A percentile compares a stretch with the other conserved stretches of the same genome.
phyloP scores from a whole-genome alignment of 345 rosid genomes.

The Draba incana region DNA sequence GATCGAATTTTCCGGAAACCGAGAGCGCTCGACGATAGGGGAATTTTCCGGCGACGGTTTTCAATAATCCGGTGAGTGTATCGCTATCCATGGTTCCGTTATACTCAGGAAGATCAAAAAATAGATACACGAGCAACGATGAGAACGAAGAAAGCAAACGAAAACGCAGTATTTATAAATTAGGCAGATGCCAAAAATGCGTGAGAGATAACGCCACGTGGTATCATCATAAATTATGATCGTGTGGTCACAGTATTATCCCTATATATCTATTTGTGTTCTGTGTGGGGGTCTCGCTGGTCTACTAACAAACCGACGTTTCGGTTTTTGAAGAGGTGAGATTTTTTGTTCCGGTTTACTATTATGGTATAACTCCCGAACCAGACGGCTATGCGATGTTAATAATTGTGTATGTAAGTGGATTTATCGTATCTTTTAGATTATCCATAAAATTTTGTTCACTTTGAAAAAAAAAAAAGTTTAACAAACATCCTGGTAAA shows the following conservation, averaged over 20 bases:
- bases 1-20: slow-evolving; percentile 54
- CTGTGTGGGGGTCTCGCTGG: background rate
- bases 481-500: no score
- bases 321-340: slow-evolving; percentile 29
- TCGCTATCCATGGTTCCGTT: slow-evolving; percentile 44
- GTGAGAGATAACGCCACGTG: slow-evolving; percentile 23
- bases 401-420: no score
- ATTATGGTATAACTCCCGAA: background rate
- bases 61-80: slow-evolving; percentile 54
- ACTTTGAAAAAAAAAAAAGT: no score
- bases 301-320: slow-evolving; percentile 22
- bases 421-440: no score
- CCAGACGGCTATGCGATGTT: background rate
- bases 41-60: slow-evolving; percentile 48
- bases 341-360: background rate
- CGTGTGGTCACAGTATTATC: slow-evolving; percentile 3
- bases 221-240: slow-evolving; percentile 15
- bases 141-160: slow-evolving; percentile 14
- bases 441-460: no score
- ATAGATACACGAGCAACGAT: slow-evolving; percentile 12
- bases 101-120: background rate
- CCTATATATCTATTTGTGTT: background rate
- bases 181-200: no score
- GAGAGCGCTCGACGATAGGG: slow-evolving; percentile 55
- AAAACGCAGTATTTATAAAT: slow-evolving; percentile 17